Evolutionary conservation across 139 green algal genomes (phyloP), one percentile per base, ranked within the genome.

Genomic region (Ettlia oleoabundans): DNA sequence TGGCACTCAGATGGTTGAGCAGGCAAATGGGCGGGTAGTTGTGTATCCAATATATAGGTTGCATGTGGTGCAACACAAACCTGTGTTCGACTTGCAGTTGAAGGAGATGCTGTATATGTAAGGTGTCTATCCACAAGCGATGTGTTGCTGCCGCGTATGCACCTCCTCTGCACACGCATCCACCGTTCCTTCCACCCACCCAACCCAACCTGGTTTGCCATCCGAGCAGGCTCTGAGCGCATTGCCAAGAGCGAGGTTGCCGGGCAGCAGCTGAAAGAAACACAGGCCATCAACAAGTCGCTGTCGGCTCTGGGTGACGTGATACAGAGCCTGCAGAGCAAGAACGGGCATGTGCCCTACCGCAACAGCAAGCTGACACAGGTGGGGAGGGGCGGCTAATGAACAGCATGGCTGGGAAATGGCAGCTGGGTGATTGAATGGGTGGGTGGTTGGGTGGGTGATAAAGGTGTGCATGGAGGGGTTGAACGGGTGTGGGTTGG

Each of bases 281-380:
- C 93, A 21, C 91, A 95, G 84, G 84, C 89, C 83, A 98, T 98
- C 91, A 97, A 97, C 92, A 94, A 94, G 84, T 90, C 69, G 21
- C 90, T 98, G 47, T 88, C 78, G 1, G 92, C 93, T 10, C 81
- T 98, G 74, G 91, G 91, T 9, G 91, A 94, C 63, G 91, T 95
- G 42, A 93, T 95, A 33, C 24, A 72, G 18, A 81, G 87, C 55
- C 88, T 95, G 52, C 68, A 81, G 73, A 58, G 32, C 47, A 69
- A 65, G 51, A 41, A 15, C 38, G 26, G 81, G 42, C 96, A 98
- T 88, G 85, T 98, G n/a, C 96, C 96, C 0, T 98, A 93, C 90
- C 91, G 96, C 81, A 98, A 98, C 92, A 95, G 87, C 84, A 98
- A 97, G 91, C 92, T 98, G 33, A 98, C 96, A 0, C 92, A 93